phyloP scores from a whole-genome alignment of 805 yeast species.

The Ascoidea asiatica region DNA sequence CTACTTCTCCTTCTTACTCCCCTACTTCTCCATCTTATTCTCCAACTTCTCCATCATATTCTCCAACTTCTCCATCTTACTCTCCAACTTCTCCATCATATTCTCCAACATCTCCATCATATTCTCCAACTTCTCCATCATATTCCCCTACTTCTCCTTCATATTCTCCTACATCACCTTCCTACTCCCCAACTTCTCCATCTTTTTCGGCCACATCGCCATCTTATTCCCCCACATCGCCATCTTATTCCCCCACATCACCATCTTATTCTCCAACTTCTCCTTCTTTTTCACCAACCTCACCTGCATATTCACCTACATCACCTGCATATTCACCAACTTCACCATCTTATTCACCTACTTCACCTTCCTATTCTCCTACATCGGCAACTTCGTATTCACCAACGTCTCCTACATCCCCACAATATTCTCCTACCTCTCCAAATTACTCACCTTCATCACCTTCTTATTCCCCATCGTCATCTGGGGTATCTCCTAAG shows the following conservation, averaged over 20 bases:
- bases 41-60: conserved; percentile 63
- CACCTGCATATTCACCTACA: conserved; percentile 29
- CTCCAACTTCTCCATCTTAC: conserved; percentile 51
- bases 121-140: conserved; percentile 65
- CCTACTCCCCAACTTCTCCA: conserved; percentile 72
- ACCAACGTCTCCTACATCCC: conserved; percentile 54
- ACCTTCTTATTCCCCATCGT: conserved; percentile 35
- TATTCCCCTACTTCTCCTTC: conserved; percentile 61
- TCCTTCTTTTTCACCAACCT: conserved; percentile 68
- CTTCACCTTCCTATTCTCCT: conserved; percentile 73
- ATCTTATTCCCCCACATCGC: conserved; percentile 42
- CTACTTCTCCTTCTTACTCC: conserved; percentile 44
- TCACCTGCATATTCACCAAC: conserved; percentile 38
- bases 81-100: conserved; percentile 66
- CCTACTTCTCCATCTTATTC: conserved; percentile 59
- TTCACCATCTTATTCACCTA: conserved; percentile 53
- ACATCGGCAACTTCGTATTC: conserved; percentile 52
- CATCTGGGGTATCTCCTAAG: conserved; percentile 32
- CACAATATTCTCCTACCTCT: conserved; percentile 51
- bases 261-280: conserved; percentile 70
- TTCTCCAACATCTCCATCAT: conserved; percentile 51
- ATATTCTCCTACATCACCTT: conserved; percentile 58
- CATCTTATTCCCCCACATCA: conserved; percentile 51
- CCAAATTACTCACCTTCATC: conserved; percentile 52
- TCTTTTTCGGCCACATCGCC: conserved; percentile 67